Conservation (phyloP, 139 green algal species). For the Tetradesmus obliquus region DNA sequence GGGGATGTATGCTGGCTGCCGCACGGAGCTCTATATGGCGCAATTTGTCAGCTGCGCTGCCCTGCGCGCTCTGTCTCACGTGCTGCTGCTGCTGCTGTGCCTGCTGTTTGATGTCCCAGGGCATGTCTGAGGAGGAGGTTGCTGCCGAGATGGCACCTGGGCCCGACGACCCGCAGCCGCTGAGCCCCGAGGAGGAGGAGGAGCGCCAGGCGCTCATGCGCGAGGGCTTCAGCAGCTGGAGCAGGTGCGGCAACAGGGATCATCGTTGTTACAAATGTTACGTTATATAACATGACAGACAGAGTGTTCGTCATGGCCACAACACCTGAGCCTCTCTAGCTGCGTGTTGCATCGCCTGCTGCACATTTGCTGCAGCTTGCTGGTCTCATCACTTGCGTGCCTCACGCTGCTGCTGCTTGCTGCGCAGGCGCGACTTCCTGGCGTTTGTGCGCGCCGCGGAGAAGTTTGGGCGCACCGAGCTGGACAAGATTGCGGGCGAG, state of each 20-base stretch:
- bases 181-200: constrained; percentile 91
- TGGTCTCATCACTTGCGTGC: constrained; percentile 84
- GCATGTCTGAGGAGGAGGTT: constrained; percentile 79
- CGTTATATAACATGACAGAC: neutral
- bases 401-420: neutral
- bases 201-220: constrained; percentile 73
- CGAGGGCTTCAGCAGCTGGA: constrained; percentile 94
- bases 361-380: constrained; percentile 50
- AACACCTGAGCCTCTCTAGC: too few relatives aligned
- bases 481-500: constrained; percentile 87
- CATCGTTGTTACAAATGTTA: neutral
- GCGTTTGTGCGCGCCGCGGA: constrained; percentile 94
- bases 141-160: constrained; percentile 58
- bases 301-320: too few relatives aligned
- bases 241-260: constrained; percentile 40
- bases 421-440: constrained; percentile 89
- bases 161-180: constrained; percentile 84
- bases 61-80: neutral
- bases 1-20: too few relatives aligned
- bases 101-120: constrained; percentile 54
- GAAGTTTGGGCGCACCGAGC: constrained; percentile 86
- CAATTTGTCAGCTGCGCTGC: neutral
- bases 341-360: neutral
- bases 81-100: neutral
- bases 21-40: neutral